These are phyloP conservation scores for Meyerozyma athensensis DNA, from an alignment of 1,139 yeast genomes.

Conservation along the genomic window DNA sequence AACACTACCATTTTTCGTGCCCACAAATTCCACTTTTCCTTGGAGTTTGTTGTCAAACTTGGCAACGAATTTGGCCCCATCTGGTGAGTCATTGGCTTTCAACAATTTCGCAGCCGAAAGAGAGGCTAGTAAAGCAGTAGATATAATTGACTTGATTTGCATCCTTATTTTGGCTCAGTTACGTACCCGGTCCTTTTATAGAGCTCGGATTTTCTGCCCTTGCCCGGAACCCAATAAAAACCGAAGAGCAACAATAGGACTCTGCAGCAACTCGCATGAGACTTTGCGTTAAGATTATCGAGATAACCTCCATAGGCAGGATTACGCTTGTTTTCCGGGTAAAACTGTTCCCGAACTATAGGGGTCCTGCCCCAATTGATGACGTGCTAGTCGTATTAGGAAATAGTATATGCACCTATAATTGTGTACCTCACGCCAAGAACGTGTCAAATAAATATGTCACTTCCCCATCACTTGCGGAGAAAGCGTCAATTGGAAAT, in stretches of 20 bases:
- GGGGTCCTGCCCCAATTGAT: neutral
- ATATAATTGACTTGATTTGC: neutral
- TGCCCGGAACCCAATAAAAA: too few species aligned
- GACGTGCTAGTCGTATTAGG: neutral
- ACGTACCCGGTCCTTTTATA: too few species aligned
- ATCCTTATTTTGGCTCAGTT: neutral
- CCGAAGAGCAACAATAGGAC: neutral
- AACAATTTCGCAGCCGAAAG: slow-evolving; percentile 18
- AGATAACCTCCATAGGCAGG: neutral
- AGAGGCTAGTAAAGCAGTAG: slow-evolving; percentile 14
- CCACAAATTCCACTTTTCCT: slow-evolving; percentile 24
- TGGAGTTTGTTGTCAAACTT: slow-evolving; percentile 6
- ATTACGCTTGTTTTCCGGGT: neutral
- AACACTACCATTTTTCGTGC: slow-evolving; percentile 31
- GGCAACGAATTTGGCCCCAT: slow-evolving; percentile 15
- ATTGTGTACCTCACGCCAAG: neutral
- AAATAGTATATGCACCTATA: neutral
- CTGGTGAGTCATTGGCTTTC: slow-evolving; percentile 22
- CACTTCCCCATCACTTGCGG: too few species aligned
- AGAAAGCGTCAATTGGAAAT: too few species aligned
- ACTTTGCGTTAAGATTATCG: neutral
- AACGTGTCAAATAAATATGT: neutral
- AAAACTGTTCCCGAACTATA: neutral
- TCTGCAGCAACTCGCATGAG: neutral
- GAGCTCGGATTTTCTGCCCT: too few species aligned